These are phyloP conservation scores for Pythium monospermum DNA, from an alignment of 352 stramenopile genomes.

Conservation along the genomic window DNA sequence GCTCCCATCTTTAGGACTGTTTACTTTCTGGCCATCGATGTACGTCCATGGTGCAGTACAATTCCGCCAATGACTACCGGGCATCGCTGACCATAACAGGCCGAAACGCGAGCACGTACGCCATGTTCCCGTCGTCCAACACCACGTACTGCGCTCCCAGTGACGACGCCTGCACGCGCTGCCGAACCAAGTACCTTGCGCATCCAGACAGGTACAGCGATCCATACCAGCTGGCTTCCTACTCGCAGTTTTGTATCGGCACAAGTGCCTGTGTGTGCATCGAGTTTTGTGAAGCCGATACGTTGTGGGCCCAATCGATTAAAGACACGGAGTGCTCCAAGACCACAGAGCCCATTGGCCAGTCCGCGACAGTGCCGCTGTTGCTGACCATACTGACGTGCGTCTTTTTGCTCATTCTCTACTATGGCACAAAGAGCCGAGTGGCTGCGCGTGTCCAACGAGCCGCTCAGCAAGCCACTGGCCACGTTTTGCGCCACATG, in stretches of 20 bases:
- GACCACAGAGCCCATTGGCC: too few relatives aligned
- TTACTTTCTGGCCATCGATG: neutral
- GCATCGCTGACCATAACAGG: too few relatives aligned
- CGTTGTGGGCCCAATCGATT: too few relatives aligned
- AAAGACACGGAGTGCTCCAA: too few relatives aligned
- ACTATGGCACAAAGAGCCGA: neutral
- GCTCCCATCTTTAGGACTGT: too few relatives aligned
- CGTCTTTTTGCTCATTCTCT: too few relatives aligned
- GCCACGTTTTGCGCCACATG: neutral
- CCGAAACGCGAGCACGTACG: neutral
- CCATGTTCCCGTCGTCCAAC: slow-evolving; percentile 10
- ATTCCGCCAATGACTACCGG: neutral
- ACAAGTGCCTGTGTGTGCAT: too few relatives aligned
- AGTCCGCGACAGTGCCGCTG: too few relatives aligned
- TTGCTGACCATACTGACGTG: too few relatives aligned
- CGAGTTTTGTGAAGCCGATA: neutral
- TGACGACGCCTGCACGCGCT: neutral
- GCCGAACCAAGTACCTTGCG: neutral
- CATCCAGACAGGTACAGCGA: neutral
- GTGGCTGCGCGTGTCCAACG: neutral
- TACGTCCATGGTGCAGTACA: neutral
- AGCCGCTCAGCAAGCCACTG: neutral
- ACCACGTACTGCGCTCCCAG: slow-evolving; percentile 6
- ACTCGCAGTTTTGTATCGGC: neutral
- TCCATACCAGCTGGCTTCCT: neutral